Base-by-base conservation (phyloP, 1,139 yeast species). In the Nakaseomyces nivariensis region DNA sequence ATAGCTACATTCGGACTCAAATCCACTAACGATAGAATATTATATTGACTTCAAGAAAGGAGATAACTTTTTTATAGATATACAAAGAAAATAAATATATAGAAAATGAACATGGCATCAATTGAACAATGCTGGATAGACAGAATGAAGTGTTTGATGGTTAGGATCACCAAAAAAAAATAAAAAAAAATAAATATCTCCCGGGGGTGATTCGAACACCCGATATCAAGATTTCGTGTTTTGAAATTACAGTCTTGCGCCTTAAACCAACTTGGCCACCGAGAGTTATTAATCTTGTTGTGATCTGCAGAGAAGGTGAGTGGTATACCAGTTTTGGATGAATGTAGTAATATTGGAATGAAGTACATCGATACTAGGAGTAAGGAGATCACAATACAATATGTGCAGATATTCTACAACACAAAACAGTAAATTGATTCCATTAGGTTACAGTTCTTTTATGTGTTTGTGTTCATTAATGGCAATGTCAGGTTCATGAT, bases 191-290 rank as follows among this genome's bases (percentile, higher is more conserved):
- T 49, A 51, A 50, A 48, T 26, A 24, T 56, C 59, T 56, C 59
- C 58, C 51, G 59, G 59, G 59, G 59, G 59, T 56, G 59, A 56
- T 54, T 56, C 59, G 59, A 56, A 56, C 59, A 56, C 59, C 59
- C 59, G 59, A 56, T 56, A 55, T 56, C 59, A 55, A 56, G 59
- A 56, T 56, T 47, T 49, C 57, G 51, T 52, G 46, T 44, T n/a
- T n/a, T 50, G 46, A 52, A 46, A 55, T 58, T 58, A 58, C 58
- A 56, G 59, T 58, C 61, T 57, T 55, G 60, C 61, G 61, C 61
- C 61, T 58, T 58, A 58, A 56, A 58, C 61, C 61, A 56, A 56
- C 59, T 58, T 58, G 60, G 61, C 61, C 52, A 57, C 59, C 59
- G 55, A 54, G 60, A 53, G 57, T 5, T 36, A 37, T n/a, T 38